Base-by-base conservation (phyloP, 2,329 filamentous ascomycete genomes). In the Xylariales sp. region DNA sequence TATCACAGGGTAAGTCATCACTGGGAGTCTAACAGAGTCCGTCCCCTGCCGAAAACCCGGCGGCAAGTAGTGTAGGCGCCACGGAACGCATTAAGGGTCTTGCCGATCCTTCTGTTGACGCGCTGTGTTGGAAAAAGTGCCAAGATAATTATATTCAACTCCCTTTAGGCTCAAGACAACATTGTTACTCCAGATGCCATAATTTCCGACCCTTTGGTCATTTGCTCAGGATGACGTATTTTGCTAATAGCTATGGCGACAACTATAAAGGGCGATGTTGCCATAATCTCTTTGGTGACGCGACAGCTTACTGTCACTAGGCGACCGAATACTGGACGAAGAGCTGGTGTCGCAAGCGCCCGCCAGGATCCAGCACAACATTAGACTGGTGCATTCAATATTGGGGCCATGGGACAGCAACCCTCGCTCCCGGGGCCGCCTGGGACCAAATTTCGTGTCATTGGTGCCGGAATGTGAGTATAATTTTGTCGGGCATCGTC, bases 381-480 rank as follows among this genome's bases (percentile, higher is more conserved):
- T 60, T 49, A 62, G 48, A 52, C 62, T 64, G 49, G 18, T 72
- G 49, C 48, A 64, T 65, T 52, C 50, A 58, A 41, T 30, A 55
- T 50, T 60, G n/a, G 32, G 56, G 62, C 39, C 68, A 78, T 79
- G 78, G 78, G 78, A 54, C 76, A 78, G 66, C 69, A 71, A 67
- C 76, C 75, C 36, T 76, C 75, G 50, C 69, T 74, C 68, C 76
- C 76, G 62, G 74, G 76, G n/a, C 74, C 75, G 28, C 75, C 74
- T 59, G 78, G 76, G 60, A 78, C 77, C 34, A 76, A 76, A 60
- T 78, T 79, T 70, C 72, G 76, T 16, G 78, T 79, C 43, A 80
- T 80, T 71, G 78, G 78, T 39, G 78, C 78, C 59, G 78, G 78
- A 70, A 79, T 78, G 78, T 78, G 72, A 71, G 75, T 74, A 3